Base-by-base conservation (phyloP, 768 basidiomycete genomes). In the Amanita pallidorosea region DNA sequence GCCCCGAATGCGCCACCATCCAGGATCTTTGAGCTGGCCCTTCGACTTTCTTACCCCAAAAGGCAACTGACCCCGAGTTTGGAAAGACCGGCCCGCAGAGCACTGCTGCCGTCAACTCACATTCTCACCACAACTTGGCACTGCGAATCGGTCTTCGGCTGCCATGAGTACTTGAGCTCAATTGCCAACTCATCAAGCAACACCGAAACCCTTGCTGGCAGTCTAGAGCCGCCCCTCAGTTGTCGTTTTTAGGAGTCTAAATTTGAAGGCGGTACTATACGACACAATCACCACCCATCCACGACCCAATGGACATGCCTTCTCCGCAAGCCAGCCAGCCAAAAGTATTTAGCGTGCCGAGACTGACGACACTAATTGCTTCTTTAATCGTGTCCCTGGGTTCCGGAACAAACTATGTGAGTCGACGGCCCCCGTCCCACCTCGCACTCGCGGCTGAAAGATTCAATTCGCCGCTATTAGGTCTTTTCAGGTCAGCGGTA, bases 371-470 rank as follows among this genome's bases (percentile, higher is more conserved):
- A 0, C 68, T 87, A 17, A 40, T 80, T 34, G 71, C 72, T 20
- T 80, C 80, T n/a, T 57, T 84, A 36, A 55, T 81, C 27, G 80
- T 83, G 5, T 70, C 82, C 0, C 63, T 86, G 31, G 65, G 78
- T 54, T 80, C 81, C 38, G 85, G 85, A 22, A 85, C 85, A 7
- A 85, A 84, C 57, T 88, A 88, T 72, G 85, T 87, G 61, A 51
- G 83, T 70, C 15, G n/a, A 11, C 20, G 27, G 27, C 27, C 27
- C 27, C 27, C 33, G 34, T 37, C 17, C 8, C 13, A 13, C 37
- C 37, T 17, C 11, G 37, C 37, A 3, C n/a, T 38, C 9, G 7
- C 18, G n/a, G 37, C 37, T 38, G n/a, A 20, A 34, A 11, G 22
- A 23, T 42, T 36, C 34, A 18, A 22, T 35, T 41, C n/a, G 15